phyloP scores from a whole-genome alignment of 208 protist genomes.

The Novymonas esmeraldas region DNA sequence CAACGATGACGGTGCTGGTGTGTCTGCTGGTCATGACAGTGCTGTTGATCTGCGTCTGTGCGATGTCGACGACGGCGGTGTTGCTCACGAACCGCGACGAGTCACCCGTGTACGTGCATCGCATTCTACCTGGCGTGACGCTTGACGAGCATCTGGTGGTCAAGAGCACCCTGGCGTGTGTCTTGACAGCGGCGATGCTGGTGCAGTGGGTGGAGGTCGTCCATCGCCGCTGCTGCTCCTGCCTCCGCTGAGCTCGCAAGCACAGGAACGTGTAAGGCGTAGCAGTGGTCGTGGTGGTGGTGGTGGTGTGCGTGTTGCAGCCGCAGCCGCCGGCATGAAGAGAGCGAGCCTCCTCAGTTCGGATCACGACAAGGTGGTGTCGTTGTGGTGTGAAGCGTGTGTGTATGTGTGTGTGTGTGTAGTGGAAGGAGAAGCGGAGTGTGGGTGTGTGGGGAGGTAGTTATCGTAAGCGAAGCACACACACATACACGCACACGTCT shows the following conservation, averaged over 20 bases:
- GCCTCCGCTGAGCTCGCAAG: slow-evolving; percentile 9
- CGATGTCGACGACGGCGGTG: slow-evolving; percentile 14
- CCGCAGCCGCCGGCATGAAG: too few species aligned
- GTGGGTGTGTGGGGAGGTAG: too few species aligned
- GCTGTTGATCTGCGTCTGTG: slow-evolving; percentile 13
- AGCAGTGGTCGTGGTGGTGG: not conserved
- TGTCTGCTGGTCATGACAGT: slow-evolving; percentile 20
- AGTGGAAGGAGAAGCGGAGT: too few species aligned
- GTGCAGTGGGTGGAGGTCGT: slow-evolving; percentile 37
- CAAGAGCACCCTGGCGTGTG: slow-evolving; percentile 15
- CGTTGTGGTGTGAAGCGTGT: not conserved
- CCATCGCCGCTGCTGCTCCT: slow-evolving; percentile 14
- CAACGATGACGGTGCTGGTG: slow-evolving; percentile 29
- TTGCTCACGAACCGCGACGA: slow-evolving; percentile 28
- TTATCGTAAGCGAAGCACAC: too few species aligned
- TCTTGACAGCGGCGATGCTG: slow-evolving; percentile 21
- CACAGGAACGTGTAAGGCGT: not conserved
- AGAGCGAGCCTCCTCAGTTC: too few species aligned
- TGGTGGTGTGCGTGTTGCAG: too few species aligned
- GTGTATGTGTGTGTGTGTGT: not conserved
- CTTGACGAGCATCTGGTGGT: slow-evolving; percentile 36
- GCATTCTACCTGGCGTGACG: slow-evolving; percentile 18
- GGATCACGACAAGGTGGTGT: not conserved
- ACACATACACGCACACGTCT: not conserved
- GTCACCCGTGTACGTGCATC: slow-evolving; percentile 17